Conservation (phyloP, 805 yeast genomes). For the Starmerella apis region DNA sequence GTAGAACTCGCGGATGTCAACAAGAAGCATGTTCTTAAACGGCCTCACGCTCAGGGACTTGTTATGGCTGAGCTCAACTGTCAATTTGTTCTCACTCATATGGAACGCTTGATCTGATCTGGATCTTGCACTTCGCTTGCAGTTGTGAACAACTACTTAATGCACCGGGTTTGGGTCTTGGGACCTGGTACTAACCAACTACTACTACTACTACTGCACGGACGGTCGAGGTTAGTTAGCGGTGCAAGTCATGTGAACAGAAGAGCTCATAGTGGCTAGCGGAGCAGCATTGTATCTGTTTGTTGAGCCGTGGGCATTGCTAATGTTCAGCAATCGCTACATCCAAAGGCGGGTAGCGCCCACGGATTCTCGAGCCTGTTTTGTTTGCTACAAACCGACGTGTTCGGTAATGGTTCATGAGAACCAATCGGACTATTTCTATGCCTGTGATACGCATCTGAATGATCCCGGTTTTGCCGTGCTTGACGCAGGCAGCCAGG, state of each 20-base stretch:
- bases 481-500: constrained; percentile 34
- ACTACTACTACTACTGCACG: no score
- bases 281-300: no score
- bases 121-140: no score
- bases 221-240: no score
- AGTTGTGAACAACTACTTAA: no score
- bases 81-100: neutral
- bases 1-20: constrained; percentile 81
- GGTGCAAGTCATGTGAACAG: neutral
- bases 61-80: constrained; percentile 41
- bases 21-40: constrained; percentile 54
- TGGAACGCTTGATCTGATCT: no score
- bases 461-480: constrained; percentile 41
- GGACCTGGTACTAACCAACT: no score
- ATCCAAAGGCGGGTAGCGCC: constrained; percentile 40
- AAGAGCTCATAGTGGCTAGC: no score
- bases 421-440: constrained; percentile 43
- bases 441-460: constrained; percentile 43
- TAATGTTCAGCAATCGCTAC: constrained; percentile 37
- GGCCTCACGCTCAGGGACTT: constrained; percentile 65
- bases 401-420: constrained; percentile 40
- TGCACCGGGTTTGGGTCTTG: no score
- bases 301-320: no score
- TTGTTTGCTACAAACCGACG: constrained; percentile 46
- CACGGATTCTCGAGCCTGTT: constrained; percentile 39